Evolutionary conservation across 1,284 basidiomycete genomes (phyloP).

Genomic region (Dichomitus squalens): DNA sequence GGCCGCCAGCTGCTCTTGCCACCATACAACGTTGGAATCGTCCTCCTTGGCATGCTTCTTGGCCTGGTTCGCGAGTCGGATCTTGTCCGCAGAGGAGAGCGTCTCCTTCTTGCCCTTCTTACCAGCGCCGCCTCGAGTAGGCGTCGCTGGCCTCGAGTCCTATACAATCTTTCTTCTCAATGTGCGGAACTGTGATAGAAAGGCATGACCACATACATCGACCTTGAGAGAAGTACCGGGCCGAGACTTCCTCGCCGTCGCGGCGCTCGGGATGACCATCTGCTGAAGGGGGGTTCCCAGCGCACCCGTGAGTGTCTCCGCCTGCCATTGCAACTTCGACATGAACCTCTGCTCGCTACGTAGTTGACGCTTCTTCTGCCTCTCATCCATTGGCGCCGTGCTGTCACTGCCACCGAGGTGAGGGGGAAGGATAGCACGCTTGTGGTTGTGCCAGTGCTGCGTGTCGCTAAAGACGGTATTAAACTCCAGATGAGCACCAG

Average conservation of each 20-base stretch:
- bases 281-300: slow-evolving; percentile 53
- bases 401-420: slow-evolving; percentile 51
- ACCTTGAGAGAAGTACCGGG: not conserved
- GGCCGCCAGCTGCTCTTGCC: slow-evolving; percentile 45
- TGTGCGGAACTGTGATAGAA: not conserved
- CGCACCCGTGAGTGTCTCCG: slow-evolving; percentile 65
- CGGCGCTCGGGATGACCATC: slow-evolving; percentile 50
- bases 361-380: slow-evolving; percentile 41
- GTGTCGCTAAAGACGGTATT: slow-evolving; percentile 51
- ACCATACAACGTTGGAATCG: slow-evolving; percentile 46
- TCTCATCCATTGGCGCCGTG: slow-evolving; percentile 33
- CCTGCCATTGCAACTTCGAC: slow-evolving; percentile 55
- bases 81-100: slow-evolving; percentile 41
- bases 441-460: slow-evolving; percentile 60
- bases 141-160: slow-evolving; percentile 20
- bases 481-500: slow-evolving; percentile 39
- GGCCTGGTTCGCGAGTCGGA: slow-evolving; percentile 46
- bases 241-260: slow-evolving; percentile 17
- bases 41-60: slow-evolving; percentile 46
- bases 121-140: slow-evolving; percentile 2
- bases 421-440: slow-evolving; percentile 51
- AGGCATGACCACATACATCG: not conserved
- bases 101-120: slow-evolving; percentile 36
- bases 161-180: not conserved
- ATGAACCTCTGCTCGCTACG: slow-evolving; percentile 57